These are phyloP conservation scores for Codiaeum variegatum DNA, from an alignment of 441 rosid species.

Conservation along the genomic window DNA sequence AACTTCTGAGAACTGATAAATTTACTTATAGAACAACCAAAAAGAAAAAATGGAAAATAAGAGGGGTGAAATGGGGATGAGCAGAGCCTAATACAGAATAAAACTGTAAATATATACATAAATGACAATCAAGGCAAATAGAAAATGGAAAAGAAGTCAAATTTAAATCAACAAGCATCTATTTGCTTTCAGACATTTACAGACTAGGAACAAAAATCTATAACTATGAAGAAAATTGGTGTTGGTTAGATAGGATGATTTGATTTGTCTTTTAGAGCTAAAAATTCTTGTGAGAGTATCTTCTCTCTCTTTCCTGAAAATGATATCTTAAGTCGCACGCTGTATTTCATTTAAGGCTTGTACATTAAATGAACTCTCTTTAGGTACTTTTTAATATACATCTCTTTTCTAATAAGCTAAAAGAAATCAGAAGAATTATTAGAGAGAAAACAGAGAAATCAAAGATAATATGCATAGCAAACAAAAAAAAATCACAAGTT, in stretches of 20 bases:
- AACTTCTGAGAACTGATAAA: not conserved
- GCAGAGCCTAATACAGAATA: not conserved
- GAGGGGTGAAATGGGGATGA: too few relatives aligned
- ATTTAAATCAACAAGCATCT: not conserved
- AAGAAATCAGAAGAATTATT: not conserved
- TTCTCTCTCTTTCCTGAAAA: too few relatives aligned
- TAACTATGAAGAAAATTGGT: not conserved
- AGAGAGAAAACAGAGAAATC: not conserved
- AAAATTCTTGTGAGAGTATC: not conserved
- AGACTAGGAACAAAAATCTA: not conserved
- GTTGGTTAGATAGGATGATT: not conserved
- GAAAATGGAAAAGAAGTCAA: not conserved
- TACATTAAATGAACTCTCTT: not conserved
- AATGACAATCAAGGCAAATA: not conserved
- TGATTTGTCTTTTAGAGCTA: not conserved
- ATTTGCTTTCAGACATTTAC: not conserved
- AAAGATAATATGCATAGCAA: not conserved
- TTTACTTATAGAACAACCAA: too few relatives aligned
- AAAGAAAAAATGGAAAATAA: too few relatives aligned
- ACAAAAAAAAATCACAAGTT: not conserved
- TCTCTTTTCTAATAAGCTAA: not conserved
- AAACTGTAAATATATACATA: not conserved
- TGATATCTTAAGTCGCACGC: not conserved
- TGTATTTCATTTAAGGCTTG: not conserved
- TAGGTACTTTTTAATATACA: too few relatives aligned